phyloP scores from a whole-genome alignment of 2,329 filamentous ascomycete species.

The Cryphonectria nitschkei region DNA sequence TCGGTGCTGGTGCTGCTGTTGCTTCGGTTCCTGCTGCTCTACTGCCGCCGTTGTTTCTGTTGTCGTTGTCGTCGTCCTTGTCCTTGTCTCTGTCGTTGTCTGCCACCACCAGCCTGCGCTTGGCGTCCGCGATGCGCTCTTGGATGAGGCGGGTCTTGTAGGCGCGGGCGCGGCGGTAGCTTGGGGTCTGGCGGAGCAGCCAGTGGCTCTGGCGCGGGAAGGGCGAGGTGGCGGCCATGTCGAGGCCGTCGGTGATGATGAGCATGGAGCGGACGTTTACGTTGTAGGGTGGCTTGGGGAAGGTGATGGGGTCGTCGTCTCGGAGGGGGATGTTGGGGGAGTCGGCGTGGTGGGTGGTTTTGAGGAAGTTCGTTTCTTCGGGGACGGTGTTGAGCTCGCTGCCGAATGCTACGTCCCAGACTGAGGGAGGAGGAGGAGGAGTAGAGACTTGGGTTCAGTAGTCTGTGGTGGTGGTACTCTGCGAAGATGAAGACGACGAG shows the following conservation, averaged over 20 bases:
- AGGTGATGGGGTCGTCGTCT: background rate
- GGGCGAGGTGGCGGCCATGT: slow-evolving; percentile 16
- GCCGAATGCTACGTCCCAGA: slow-evolving; percentile 23
- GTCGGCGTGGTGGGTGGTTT: background rate
- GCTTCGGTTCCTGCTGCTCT: background rate
- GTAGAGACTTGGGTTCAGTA: no score
- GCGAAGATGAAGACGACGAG: background rate
- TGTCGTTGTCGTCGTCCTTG: no score
- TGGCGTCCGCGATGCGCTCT: slow-evolving; percentile 22
- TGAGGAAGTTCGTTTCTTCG: slow-evolving; percentile 13
- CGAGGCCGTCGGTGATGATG: slow-evolving; percentile 12
- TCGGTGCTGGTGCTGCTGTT: background rate
- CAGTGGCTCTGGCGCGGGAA: slow-evolving; percentile 14
- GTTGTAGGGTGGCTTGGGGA: slow-evolving; percentile 20
- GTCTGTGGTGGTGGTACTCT: background rate
- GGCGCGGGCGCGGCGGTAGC: slow-evolving; percentile 19
- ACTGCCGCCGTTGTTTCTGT: background rate
- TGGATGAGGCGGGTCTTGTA: slow-evolving; percentile 20
- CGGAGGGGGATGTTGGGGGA: background rate
- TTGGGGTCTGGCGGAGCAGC: slow-evolving; percentile 11
- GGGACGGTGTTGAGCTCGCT: slow-evolving; percentile 12
- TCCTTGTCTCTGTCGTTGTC: background rate
- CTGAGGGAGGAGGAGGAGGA: background rate
- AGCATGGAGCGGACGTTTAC: slow-evolving; percentile 17
- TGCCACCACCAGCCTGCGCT: slow-evolving; percentile 2